Evolutionary conservation across 2,329 filamentous ascomycete genomes (phyloP), one percentile per base, ranked within the genome.

Genomic region (Samsoniella hepiali): DNA sequence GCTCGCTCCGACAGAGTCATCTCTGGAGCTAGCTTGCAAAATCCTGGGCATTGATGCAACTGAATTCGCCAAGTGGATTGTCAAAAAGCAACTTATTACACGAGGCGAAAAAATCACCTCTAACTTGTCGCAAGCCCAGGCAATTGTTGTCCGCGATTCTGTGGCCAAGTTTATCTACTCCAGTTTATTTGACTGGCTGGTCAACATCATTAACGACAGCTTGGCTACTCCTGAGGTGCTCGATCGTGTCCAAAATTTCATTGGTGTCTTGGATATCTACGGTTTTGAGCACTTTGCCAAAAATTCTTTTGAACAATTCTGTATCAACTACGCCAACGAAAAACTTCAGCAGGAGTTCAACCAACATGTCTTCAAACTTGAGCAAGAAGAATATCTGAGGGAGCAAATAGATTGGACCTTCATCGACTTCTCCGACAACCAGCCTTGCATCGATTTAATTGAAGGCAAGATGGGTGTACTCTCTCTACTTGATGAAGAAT

Each of bases 281-380:
- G 94, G 94, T 67, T 99, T 99, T 73, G 95, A 99, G 77, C 95
- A 98, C 78, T 99, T 99, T 73, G 94, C 95, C 66, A 98, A 97
- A 82, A 99, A 99, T 80, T 99, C 95, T 0, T 99, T 99, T 72
- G 95, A 99, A 76, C 95, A 99, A 76, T 99, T 99, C 78, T 99
- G 95, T 79, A 99, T 99, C 85, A 99, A 99, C 78, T 99, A 99
- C 73, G 95, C 95, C 78, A 99, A 99, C 77, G 95, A 99, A 78
- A 99, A 99, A 79, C 82, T 99, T 62, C 95, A 99, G 75, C 95
- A 99, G 76, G 94, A 98, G 75, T 99, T 99, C 82, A 99, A 99
- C 78, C 92, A 96, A 75, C 95, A 99, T 73, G 95, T 99, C 42
- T 99, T 99, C 85, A 97, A 98, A 77, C 85, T 99, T 29, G 95